Percentiles rank a stretch among this genome's conserved stretches.
Conservation (phyloP, 441 rosid species). For the Pelargonium australe region DNA sequence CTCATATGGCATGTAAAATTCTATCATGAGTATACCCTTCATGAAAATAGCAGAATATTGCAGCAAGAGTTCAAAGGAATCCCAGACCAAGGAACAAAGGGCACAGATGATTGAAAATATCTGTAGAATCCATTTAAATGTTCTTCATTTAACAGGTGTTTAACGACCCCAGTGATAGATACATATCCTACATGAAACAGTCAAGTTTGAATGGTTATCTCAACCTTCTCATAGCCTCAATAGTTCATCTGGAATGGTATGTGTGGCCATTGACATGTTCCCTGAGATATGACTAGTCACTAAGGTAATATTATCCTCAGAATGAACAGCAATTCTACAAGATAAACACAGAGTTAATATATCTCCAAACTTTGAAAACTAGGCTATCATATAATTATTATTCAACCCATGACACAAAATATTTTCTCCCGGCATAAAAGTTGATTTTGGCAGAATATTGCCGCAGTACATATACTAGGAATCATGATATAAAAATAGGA, state of each 20-base stretch:
- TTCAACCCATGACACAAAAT: background rate
- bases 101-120: background rate
- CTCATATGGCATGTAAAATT: background rate
- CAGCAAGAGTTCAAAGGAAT: background rate
- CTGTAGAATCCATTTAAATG: slow-evolving; percentile 1
- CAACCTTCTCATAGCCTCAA: slow-evolving; percentile 6
- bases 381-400: background rate
- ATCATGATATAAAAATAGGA: slow-evolving; percentile 7
- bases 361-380: background rate
- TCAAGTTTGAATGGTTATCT: background rate
- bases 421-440: background rate
- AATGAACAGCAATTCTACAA: slow-evolving; percentile 4
- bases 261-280: slow-evolving; percentile 6
- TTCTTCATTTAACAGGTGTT: background rate
- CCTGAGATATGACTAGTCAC: slow-evolving; percentile 8
- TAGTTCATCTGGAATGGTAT: background rate
- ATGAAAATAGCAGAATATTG: slow-evolving; percentile 2
- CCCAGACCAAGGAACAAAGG: slow-evolving; percentile 1
- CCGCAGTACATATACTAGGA: background rate
- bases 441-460: background rate
- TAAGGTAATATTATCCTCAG: slow-evolving; percentile 1
- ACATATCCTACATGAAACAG: background rate
- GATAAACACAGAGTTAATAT: background rate
- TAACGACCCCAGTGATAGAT: background rate
- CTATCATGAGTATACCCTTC: slow-evolving; percentile 1